Percentiles rank a stretch among this genome's conserved stretches.
phyloP scores from a whole-genome alignment of 495 filamentous ascomycete genomes.

The Extremus antarcticus region DNA sequence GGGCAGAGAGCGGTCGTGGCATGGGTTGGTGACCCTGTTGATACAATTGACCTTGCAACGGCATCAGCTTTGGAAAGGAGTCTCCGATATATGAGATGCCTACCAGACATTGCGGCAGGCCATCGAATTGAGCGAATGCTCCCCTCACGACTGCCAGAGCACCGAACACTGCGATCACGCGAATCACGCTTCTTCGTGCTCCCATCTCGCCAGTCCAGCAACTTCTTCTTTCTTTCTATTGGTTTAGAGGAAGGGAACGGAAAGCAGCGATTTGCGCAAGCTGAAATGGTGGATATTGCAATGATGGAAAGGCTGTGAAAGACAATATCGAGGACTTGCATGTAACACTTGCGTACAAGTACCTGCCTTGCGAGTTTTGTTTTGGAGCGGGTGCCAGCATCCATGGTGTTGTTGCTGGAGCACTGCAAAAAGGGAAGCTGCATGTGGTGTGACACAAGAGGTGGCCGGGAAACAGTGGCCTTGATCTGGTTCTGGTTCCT shows the following conservation, averaged over 20 bases:
- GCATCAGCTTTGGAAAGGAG: not conserved
- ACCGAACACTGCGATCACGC: not conserved
- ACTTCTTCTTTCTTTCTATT: not conserved
- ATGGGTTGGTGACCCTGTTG: not conserved
- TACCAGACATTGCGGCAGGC: not conserved
- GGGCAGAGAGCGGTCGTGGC: not conserved
- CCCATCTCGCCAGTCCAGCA: not conserved
- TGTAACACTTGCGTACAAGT: not conserved
- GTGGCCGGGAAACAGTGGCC: not conserved
- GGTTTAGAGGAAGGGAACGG: not conserved
- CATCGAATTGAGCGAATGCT: not conserved
- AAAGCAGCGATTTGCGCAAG: not conserved
- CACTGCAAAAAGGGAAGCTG: not conserved
- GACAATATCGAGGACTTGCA: not conserved
- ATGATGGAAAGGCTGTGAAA: not conserved
- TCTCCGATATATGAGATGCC: too few species aligned
- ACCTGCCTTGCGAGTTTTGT: not conserved
- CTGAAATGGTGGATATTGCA: not conserved
- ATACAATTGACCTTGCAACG: not conserved
- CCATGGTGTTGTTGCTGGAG: not conserved
- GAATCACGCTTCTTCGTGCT: not conserved
- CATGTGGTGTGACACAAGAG: not conserved
- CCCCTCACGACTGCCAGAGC: not conserved
- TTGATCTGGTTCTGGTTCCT: not conserved
- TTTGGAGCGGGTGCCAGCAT: not conserved